Evolutionary conservation across 2,329 filamentous ascomycete genomes (phyloP).

Genomic region (Hymenoscyphus occultus): DNA sequence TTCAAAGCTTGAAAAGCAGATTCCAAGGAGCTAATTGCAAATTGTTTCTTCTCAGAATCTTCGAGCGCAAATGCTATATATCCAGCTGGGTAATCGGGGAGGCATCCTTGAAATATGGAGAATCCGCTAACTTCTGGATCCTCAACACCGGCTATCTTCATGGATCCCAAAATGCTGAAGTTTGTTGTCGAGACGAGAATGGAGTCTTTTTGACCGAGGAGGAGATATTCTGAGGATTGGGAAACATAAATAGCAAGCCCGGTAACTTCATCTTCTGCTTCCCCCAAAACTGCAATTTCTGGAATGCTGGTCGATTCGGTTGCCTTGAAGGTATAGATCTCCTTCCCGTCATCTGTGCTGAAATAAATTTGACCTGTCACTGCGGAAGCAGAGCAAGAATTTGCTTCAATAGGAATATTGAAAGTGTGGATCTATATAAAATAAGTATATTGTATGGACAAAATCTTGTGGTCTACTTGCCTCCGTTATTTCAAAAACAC

Average conservation of each 20-base stretch:
- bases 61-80: not conserved
- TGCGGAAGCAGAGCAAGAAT: not conserved
- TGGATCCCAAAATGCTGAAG: not conserved
- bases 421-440: conserved; percentile 2
- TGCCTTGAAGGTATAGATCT: not conserved
- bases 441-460: no score
- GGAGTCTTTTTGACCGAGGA: conserved; percentile 1
- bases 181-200: not conserved
- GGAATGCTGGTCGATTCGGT: not conserved
- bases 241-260: not conserved
- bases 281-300: not conserved
- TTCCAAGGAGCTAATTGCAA: conserved; percentile 2
- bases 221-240: not conserved
- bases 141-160: conserved; percentile 3
- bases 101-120: not conserved
- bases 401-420: conserved; percentile 4
- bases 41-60: conserved; percentile 1
- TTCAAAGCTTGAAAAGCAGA: not conserved
- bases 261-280: not conserved
- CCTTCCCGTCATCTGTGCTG: not conserved
- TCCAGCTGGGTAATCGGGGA: not conserved
- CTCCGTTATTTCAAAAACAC: not conserved
- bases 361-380: not conserved
- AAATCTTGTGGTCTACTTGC: not conserved
- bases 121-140: not conserved